Evolutionary conservation across 331 rosid species (phyloP), one percentile per base, ranked within the genome.

Genomic region (Spiraea crenata): DNA sequence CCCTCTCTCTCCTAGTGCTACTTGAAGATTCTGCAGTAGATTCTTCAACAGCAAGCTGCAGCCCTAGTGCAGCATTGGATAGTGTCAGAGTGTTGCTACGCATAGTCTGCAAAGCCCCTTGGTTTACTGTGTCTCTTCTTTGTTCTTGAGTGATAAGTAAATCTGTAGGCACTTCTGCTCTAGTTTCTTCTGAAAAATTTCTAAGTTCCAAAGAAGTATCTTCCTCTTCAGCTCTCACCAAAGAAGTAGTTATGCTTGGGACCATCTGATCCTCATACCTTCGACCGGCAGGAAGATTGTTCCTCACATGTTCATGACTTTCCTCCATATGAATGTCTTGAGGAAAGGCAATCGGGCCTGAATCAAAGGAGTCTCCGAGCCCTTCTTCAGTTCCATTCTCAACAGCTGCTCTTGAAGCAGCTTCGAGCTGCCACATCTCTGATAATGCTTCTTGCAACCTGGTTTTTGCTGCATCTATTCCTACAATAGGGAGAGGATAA

Each of bases 341-440:
- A 69, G 96, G 96, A 74, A 89, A 89, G 64, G 89, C 83, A 71
- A 85, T 70, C 38, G 88, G 70, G 39, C 73, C 73, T 40, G 92
- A 81, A 68, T 92, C 98, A 7, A 84, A 83, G 52, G 97, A 92
- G 75, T 92, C 98, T 69, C 98, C 98, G 17, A 89, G 98, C 35
- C 96, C 98, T 82, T 92, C 98, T 65, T 92, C 96, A 4, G 90
- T 87, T 74, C 98, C 96, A 77, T 88, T 92, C 77, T 92, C 96
- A 48, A 84, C 78, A 9, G 83, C 79, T 7, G 96, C 96, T 74
- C 95, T 88, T 63, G 97, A 88, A 72, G 91, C 88, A 62, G 89
- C 97, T 76, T 84, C 98, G 65, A 42, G 98, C 78, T 86, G 92
- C 92, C 92, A 92, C 91, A 86, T 92, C 74, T 79, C 84, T 9